Percentiles rank a stretch among this genome's conserved stretches.
Conservation (phyloP, 2,329 filamentous ascomycete genomes). For the Fusarium sublunatum region DNA sequence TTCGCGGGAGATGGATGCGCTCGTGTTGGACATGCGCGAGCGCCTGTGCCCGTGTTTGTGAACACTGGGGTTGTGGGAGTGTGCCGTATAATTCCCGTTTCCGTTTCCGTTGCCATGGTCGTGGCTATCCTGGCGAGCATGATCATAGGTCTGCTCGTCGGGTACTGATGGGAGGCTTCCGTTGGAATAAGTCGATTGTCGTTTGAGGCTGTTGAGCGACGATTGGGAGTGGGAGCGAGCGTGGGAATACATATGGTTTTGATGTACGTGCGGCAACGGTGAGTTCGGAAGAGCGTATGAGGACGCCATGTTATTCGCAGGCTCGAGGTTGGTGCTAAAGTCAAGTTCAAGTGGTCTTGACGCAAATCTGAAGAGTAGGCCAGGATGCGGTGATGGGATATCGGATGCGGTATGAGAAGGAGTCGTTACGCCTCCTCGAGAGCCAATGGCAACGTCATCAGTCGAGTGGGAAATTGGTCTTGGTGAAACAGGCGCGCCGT, state of each 20-base stretch:
- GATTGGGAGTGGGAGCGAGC: constrained; percentile 54
- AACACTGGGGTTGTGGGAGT: constrained; percentile 42
- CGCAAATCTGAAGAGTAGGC: constrained; percentile 6
- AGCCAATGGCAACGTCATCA: constrained; percentile 46
- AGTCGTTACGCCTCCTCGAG: constrained; percentile 32
- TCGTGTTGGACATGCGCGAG: constrained; percentile 49
- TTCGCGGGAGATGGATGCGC: constrained; percentile 45
- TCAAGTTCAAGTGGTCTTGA: constrained; percentile 4
- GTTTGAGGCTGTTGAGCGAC: constrained; percentile 54
- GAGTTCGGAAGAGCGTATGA: constrained; percentile 66
- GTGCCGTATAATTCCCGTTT: constrained; percentile 39
- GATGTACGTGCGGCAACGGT: constrained; percentile 60
- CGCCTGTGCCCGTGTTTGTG: constrained; percentile 47
- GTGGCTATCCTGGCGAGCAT: constrained; percentile 46
- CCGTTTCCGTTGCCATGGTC: constrained; percentile 33
- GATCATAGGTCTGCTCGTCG: constrained; percentile 50
- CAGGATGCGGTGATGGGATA: constrained; percentile 29
- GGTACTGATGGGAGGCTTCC: constrained; percentile 48
- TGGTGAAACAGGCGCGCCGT: constrained; percentile 19
- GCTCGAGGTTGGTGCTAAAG: constrained; percentile 7
- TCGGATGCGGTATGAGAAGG: constrained; percentile 36
- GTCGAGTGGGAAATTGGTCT: constrained; percentile 22
- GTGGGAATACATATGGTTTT: constrained; percentile 56
- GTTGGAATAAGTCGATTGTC: constrained; percentile 49
- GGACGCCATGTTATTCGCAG: constrained; percentile 57